phyloP scores from a whole-genome alignment of 2,329 filamentous ascomycete genomes.

The Botryotinia narcissicola region DNA sequence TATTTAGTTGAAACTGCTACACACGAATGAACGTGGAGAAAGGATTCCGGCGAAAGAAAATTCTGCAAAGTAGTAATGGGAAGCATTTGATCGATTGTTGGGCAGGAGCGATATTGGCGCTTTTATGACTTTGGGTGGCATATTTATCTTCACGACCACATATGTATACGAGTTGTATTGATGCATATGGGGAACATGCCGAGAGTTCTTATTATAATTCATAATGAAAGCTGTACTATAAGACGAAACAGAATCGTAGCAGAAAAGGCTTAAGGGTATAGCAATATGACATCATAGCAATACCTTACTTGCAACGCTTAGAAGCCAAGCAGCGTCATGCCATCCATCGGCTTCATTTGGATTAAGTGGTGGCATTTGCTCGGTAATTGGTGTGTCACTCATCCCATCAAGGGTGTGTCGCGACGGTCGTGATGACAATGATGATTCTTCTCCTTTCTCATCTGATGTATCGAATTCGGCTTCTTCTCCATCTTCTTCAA shows the following conservation, averaged over 20 bases:
- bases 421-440: constrained; percentile 31
- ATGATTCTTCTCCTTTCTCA: constrained; percentile 39
- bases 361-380: constrained; percentile 48
- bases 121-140: neutral
- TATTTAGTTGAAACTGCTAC: neutral
- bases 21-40: neutral
- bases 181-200: neutral
- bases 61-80: neutral
- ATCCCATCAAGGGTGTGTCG: constrained; percentile 25
- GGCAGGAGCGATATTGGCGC: neutral
- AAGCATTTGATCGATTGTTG: neutral
- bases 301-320: constrained; percentile 54
- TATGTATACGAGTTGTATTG: neutral
- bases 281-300: constrained; percentile 25
- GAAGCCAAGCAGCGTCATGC: constrained; percentile 66
- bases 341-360: constrained; percentile 58
- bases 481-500: constrained; percentile 59
- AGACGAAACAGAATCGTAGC: neutral
- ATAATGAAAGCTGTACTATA: constrained; percentile 12
- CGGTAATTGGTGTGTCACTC: constrained; percentile 41
- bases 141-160: neutral
- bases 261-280: neutral
- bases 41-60: neutral
- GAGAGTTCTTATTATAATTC: constrained; percentile 14
- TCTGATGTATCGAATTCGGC: constrained; percentile 44